A percentile compares a stretch with the other conserved stretches of the same genome.
These are phyloP conservation scores for Penicillium steckii DNA, from an alignment of 495 filamentous ascomycete species.

Conservation along the genomic window DNA sequence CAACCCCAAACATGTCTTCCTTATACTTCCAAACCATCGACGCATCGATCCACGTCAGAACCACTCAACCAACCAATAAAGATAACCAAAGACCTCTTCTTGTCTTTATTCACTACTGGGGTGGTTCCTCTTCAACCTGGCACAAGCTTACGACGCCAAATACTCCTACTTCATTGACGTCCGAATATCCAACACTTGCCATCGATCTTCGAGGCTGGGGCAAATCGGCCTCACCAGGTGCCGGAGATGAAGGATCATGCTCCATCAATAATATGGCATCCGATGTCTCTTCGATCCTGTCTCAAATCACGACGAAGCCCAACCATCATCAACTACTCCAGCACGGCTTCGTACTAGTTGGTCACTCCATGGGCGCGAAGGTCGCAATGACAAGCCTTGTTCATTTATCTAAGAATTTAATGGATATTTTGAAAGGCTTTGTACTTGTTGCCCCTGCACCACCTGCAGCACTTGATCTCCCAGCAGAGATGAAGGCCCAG, in stretches of 20 bases:
- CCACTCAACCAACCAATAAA: constrained; percentile 1
- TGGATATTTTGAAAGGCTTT: constrained; percentile 25
- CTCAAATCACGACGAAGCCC: constrained; percentile 8
- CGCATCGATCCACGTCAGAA: constrained; percentile 7
- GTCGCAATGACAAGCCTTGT: constrained; percentile 33
- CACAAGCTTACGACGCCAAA: constrained; percentile 25
- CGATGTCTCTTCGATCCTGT: constrained; percentile 29
- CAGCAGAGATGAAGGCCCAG: constrained; percentile 35
- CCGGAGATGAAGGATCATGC: constrained; percentile 14
- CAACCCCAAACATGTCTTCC: background rate
- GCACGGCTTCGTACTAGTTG: constrained; percentile 33
- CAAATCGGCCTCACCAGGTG: constrained; percentile 28
- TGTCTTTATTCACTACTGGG: constrained; percentile 46
- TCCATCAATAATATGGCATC: constrained; percentile 28
- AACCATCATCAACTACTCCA: constrained; percentile 6
- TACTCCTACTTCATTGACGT: constrained; percentile 14
- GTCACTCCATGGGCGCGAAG: constrained; percentile 47
- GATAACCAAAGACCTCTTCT: constrained; percentile 20
- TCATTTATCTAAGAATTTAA: constrained; percentile 2
- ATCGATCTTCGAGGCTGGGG: constrained; percentile 43
- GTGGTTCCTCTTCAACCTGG: constrained; percentile 41
- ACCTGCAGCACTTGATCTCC: constrained; percentile 28
- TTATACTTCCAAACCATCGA: background rate
- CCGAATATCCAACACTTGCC: constrained; percentile 24
- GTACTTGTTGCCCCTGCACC: constrained; percentile 38